Percentiles rank a stretch among this genome's conserved stretches.
Evolutionary conservation across 2,329 filamentous ascomycete species (phyloP).

Genomic region (Fonsecaea multimorphosa): DNA sequence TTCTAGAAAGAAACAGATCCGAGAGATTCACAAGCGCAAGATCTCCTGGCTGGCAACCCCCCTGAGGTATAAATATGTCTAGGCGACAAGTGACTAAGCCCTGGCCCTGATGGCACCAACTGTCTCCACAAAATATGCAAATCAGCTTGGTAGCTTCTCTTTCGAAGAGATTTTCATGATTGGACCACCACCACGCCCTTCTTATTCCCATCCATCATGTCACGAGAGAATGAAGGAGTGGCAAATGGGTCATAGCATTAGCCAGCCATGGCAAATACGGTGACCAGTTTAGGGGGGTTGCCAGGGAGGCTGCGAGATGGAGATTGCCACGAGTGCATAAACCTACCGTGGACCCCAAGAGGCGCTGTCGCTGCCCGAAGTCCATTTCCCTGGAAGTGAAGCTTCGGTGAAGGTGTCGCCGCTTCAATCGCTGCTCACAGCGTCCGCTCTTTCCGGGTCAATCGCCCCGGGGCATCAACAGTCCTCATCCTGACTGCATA

Average conservation of each 20-base stretch:
- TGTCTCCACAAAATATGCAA: neutral
- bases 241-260: neutral
- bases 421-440: neutral
- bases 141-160: neutral
- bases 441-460: neutral
- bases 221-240: neutral
- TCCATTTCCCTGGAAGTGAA: neutral
- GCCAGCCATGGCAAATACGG: neutral
- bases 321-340: neutral
- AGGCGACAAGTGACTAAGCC: slow-evolving; percentile 13
- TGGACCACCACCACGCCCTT: neutral
- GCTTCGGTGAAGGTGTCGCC: slow-evolving; percentile 1
- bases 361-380: neutral
- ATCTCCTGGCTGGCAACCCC: neutral
- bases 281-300: neutral
- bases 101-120: neutral
- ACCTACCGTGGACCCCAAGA: neutral
- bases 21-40: neutral
- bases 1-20: neutral
- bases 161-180: neutral
- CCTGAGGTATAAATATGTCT: neutral
- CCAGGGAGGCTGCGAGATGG: neutral
- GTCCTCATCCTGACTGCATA: neutral
- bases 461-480: neutral
- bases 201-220: neutral